Conservation (phyloP, 192 early-diverging fungal genomes). For the Thamnidium elegans region DNA sequence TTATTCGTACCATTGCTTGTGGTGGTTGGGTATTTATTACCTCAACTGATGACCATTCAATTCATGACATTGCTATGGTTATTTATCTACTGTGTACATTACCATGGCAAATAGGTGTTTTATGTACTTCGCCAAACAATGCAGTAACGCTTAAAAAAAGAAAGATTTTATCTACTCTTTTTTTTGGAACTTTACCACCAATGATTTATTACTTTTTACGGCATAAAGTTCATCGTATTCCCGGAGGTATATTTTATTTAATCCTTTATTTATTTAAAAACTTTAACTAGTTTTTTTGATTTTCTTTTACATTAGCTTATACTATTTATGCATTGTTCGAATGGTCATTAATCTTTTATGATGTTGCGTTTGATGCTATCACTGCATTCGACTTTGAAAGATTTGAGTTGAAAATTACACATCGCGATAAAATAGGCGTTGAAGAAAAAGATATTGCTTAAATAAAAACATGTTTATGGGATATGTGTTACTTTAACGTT, state of each 20-base stretch:
- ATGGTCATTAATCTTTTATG: conserved; percentile 74
- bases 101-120: conserved; percentile 65
- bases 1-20: conserved; percentile 67
- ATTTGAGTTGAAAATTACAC: conserved; percentile 34
- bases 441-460: too few species aligned
- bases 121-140: conserved; percentile 42
- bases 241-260: conserved; percentile 49
- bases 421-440: too few species aligned
- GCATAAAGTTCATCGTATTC: conserved; percentile 72
- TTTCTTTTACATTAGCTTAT: conserved; percentile 46
- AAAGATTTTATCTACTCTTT: conserved; percentile 45
- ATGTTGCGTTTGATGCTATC: conserved; percentile 69
- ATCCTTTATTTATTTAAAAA: background rate
- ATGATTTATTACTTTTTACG: conserved; percentile 75
- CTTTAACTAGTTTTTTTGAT: background rate
- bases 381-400: conserved; percentile 61
- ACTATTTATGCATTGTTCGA: conserved; percentile 79
- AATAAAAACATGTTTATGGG: too few species aligned
- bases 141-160: conserved; percentile 46
- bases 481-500: too few species aligned
- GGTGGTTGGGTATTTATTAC: conserved; percentile 86
- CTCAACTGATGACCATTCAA: conserved; percentile 72
- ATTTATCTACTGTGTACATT: conserved; percentile 69
- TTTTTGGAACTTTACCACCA: conserved; percentile 68
- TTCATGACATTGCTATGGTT: conserved; percentile 79